Evolutionary conservation across 495 filamentous ascomycete species (phyloP).

Genomic region (Haplographium delicatum): DNA sequence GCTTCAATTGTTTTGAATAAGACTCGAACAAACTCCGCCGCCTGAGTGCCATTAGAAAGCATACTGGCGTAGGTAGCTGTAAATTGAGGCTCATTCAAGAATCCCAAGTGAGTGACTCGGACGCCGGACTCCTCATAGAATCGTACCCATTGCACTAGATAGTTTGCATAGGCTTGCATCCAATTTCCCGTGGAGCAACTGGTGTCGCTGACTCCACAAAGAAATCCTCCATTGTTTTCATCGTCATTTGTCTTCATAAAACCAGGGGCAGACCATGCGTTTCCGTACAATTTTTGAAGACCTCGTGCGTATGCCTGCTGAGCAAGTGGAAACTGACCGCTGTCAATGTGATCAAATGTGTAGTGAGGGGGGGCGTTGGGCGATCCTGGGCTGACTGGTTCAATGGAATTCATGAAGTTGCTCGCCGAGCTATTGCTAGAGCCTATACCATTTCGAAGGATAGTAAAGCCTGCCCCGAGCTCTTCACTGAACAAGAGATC

Average conservation of each 20-base stretch:
- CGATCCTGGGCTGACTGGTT: slow-evolving; percentile 35
- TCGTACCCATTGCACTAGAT: slow-evolving; percentile 46
- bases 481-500: slow-evolving; percentile 43
- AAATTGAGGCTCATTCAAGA: slow-evolving; percentile 51
- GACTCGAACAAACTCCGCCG: slow-evolving; percentile 43
- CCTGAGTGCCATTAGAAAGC: slow-evolving; percentile 34
- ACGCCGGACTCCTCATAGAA: slow-evolving; percentile 42
- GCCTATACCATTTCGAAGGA: slow-evolving; percentile 48
- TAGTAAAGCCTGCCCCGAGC: slow-evolving; percentile 45
- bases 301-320: slow-evolving; percentile 41
- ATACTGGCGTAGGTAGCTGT: not conserved
- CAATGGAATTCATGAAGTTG: slow-evolving; percentile 31
- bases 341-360: slow-evolving; percentile 41
- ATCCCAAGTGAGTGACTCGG: slow-evolving; percentile 44
- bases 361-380: slow-evolving; percentile 34
- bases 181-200: slow-evolving; percentile 45
- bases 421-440: slow-evolving; percentile 33
- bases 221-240: slow-evolving; percentile 36
- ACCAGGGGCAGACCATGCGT: slow-evolving; percentile 52
- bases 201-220: slow-evolving; percentile 43
- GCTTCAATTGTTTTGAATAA: slow-evolving; percentile 36
- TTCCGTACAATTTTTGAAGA: slow-evolving; percentile 41
- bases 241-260: slow-evolving; percentile 53
- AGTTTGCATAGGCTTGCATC: slow-evolving; percentile 51
- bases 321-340: slow-evolving; percentile 46